Conservation (phyloP, 2,329 filamentous ascomycete species). For the Paracorniculantispora psalliotae region DNA sequence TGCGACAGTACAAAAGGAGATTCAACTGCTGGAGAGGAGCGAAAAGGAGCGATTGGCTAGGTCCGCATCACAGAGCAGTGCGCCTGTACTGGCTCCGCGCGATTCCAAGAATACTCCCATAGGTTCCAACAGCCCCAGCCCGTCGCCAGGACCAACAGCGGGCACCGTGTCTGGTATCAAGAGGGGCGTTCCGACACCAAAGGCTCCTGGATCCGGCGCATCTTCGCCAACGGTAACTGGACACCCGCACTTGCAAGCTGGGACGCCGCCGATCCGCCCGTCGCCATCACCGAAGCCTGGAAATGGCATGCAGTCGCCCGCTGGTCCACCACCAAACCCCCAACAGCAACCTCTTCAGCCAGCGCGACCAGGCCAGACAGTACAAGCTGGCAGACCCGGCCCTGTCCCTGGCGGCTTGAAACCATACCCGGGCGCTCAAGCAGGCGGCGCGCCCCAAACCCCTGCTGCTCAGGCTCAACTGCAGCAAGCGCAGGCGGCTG, state of each 20-base stretch:
- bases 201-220: slow-evolving; percentile 22
- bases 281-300: slow-evolving; percentile 27
- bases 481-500: slow-evolving; percentile 13
- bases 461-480: slow-evolving; percentile 15
- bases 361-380: not conserved
- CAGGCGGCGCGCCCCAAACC: slow-evolving; percentile 21
- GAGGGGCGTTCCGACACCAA: slow-evolving; percentile 30
- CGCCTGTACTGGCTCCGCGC: slow-evolving; percentile 28
- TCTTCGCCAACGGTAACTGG: slow-evolving; percentile 24
- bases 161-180: slow-evolving; percentile 21
- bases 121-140: slow-evolving; percentile 21
- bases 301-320: slow-evolving; percentile 30
- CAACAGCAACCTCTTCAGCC: slow-evolving; percentile 27
- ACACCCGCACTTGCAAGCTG: slow-evolving; percentile 25
- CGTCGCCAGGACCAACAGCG: slow-evolving; percentile 20
- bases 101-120: slow-evolving; percentile 25
- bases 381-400: slow-evolving; percentile 24
- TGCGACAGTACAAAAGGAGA: slow-evolving; percentile 59
- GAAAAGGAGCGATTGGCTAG: slow-evolving; percentile 33
- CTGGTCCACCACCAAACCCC: slow-evolving; percentile 23
- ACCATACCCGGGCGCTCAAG: slow-evolving; percentile 33
- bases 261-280: slow-evolving; percentile 25
- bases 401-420: slow-evolving; percentile 28
- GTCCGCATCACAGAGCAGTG: slow-evolving; percentile 30
- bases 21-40: slow-evolving; percentile 59